phyloP scores from a whole-genome alignment of 1,139 yeast genomes.

The Suhomyces bokatorum region DNA sequence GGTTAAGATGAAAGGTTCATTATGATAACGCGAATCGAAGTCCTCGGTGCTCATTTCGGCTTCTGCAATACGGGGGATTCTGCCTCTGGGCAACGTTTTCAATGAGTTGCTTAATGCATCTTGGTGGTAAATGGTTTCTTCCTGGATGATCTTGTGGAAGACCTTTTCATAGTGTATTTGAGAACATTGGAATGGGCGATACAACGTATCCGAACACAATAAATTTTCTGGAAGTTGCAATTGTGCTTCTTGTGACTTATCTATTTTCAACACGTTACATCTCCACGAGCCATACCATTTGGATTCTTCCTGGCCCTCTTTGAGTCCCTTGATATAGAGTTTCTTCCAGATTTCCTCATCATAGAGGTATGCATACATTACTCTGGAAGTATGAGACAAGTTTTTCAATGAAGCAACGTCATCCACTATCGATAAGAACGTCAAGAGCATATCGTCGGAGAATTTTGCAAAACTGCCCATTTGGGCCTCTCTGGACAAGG shows the following conservation, averaged over 20 bases:
- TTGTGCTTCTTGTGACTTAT: constrained; percentile 36
- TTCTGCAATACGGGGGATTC: constrained; percentile 51
- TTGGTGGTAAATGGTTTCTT: constrained; percentile 40
- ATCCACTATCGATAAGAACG: constrained; percentile 46
- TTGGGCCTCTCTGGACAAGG: constrained; percentile 30
- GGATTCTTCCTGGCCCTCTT: constrained; percentile 18
- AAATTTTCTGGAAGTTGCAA: constrained; percentile 39
- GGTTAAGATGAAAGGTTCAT: constrained; percentile 69
- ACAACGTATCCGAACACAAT: constrained; percentile 59
- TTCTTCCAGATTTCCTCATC: constrained; percentile 82
- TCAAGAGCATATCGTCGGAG: constrained; percentile 60
- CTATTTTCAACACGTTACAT: constrained; percentile 50
- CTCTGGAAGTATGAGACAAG: constrained; percentile 59
- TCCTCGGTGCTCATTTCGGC: constrained; percentile 36
- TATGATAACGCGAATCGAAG: constrained; percentile 50
- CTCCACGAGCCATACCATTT: constrained; percentile 83
- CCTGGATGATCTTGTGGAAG: constrained; percentile 49
- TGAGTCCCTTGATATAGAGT: constrained; percentile 39
- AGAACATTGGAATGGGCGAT: constrained; percentile 78
- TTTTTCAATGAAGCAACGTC: constrained; percentile 47
- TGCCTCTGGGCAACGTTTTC: constrained; percentile 30
- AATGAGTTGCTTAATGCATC: constrained; percentile 22
- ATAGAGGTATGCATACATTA: constrained; percentile 68
- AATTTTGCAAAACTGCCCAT: constrained; percentile 57
- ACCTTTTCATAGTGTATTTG: constrained; percentile 58